Base-by-base conservation (phyloP, 2,329 filamentous ascomycete genomes). In the Calonectria montana region DNA sequence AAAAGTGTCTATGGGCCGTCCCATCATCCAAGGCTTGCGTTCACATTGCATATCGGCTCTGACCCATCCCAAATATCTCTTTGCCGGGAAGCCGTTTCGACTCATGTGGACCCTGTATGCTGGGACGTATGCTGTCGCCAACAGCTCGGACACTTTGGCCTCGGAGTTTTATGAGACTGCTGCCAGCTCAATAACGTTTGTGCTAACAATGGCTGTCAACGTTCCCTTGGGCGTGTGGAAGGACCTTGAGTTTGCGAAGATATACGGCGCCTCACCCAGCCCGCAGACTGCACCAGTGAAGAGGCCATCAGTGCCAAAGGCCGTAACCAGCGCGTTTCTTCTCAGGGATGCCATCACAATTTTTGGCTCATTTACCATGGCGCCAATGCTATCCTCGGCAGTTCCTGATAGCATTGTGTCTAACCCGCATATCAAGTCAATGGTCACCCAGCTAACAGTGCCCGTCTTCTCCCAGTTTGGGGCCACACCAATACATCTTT, bases 221-320 rank as follows among this genome's bases (percentile, higher is more conserved):
- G 79, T 81, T 2, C 81, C 81, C 1, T 71, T 82, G 1, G 80
- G 81, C 1, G 76, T 82, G 4, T 77, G 79, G 68, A 82, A 82
- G 8, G 81, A 82, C 47, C 71, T 81, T 5, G 72, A 77, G 4
- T 82, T 81, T 31, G 78, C 80, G 2, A 77, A 81, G 4, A 73
- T 81, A 29, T 82, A 79, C 57, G 78, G 81, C 13, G 65, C 75
- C 69, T 4, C 63, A 67, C 61, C 55, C 65, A 50, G 9, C 68
- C 68, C 0, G 57, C 76, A 4, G 64, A 69, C 3, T 65, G 69
- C 6, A 71, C 50, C 50, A 65, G 10, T 65, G 69, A 0, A 74
- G 69, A 0, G 74, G 67, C 37, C 31, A 4, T 31, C 21, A 3
- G 59, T 81, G 0, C 76, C 79, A 0, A 75, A 68, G n/a, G 75